A percentile compares a stretch with the other conserved stretches of the same genome.
Evolutionary conservation across 345 rosid genomes (phyloP).

Genomic region (Eucalyptus polybractea): DNA sequence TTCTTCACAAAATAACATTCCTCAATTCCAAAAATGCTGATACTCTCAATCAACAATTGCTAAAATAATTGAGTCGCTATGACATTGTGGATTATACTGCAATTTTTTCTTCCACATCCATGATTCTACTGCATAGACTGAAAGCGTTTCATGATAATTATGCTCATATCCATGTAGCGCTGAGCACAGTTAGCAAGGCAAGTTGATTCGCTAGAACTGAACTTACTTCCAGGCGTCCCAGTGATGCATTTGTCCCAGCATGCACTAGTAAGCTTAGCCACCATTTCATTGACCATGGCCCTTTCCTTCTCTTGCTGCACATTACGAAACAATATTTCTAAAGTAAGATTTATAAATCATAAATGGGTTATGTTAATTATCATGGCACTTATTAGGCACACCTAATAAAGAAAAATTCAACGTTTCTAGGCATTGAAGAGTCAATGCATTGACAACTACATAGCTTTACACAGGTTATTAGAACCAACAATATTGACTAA

Average conservation of each 20-base stretch:
- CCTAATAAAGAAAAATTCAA: background rate
- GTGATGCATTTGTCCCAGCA: conserved; percentile 98
- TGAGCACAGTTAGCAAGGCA: conserved; percentile 74
- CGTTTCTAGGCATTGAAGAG: background rate
- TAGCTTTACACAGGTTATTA: background rate
- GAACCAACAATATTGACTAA: background rate
- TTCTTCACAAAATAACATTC: background rate
- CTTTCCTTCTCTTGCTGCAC: conserved; percentile 81
- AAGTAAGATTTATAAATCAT: background rate
- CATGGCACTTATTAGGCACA: background rate
- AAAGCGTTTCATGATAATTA: conserved; percentile 69
- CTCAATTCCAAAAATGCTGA: background rate
- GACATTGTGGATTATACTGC: background rate
- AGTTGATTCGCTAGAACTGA: conserved; percentile 83
- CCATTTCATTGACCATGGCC: conserved; percentile 75
- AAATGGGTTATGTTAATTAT: background rate
- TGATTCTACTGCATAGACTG: conserved; percentile 44
- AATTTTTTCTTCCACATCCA: background rate
- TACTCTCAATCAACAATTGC: background rate
- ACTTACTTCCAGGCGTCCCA: conserved; percentile 75
- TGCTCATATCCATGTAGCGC: conserved; percentile 73
- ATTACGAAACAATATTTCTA: background rate
- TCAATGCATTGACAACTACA: background rate
- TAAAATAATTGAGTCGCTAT: background rate
- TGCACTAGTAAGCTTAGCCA: conserved; percentile 63